Evolutionary conservation across 2,329 filamentous ascomycete species (phyloP), one percentile per base, ranked within the genome.

Genomic region (Sporothrix variecibatus): DNA sequence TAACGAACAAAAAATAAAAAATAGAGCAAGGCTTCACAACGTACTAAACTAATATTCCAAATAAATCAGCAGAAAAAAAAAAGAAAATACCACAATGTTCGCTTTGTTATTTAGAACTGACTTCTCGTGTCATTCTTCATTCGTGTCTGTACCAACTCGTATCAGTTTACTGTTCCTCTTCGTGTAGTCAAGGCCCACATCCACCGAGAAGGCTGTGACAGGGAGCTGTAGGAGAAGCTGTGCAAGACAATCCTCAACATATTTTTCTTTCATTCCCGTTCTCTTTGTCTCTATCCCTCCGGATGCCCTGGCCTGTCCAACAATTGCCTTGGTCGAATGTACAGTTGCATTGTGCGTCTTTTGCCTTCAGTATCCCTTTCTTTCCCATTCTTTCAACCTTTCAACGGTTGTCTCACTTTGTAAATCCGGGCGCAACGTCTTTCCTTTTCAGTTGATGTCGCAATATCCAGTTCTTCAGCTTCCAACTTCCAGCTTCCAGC

Each of bases 231-330:
- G 56, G 15, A 31, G 2, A 26, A 26, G 53, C 11, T 28, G 2
- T 26, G 11, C 17, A 7, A n/a, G 28, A 12, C 31, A 20, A n/a
- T 20, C 2, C 58, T 7, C 20, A 3, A n/a, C 17, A 23, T 8
- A 23, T 12, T 34, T 2, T 23, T 23, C 34, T 43, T 26, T 64
- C 34, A 40, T 23, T 26, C 34, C 1, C 58, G 12, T 40, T 23
- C 60, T 64, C 60, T 64, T 40, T 64, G 60, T 64, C 28, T 23
- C 17, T 20, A 43, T 64, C 60, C 58, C 60, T 64, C 26, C n/a
- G 17, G 26, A 31, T 60, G 26, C 15, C 6, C 6, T 11, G 11
- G 15, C 20, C 8, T 2, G n/a, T 40, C 15, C 60, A 40, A 40
- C 34, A 34, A 20, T 3, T 40, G 60, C n/a, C 8, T 64, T 23